phyloP scores from a whole-genome alignment of 768 basidiomycete genomes.

The Dictyophora rubrovolvata region DNA sequence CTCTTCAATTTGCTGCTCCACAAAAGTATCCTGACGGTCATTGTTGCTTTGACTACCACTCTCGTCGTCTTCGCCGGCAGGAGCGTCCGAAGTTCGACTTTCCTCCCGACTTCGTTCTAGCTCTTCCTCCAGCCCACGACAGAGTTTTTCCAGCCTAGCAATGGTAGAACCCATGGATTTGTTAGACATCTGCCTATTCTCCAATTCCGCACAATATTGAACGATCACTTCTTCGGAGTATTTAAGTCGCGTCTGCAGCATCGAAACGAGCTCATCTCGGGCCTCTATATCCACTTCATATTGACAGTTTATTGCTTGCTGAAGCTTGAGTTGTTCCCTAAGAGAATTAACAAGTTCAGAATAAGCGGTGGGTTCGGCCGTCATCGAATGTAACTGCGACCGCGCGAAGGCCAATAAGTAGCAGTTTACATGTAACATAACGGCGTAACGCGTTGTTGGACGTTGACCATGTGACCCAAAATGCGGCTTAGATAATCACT shows the following conservation, averaged over 20 bases:
- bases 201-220: conserved; percentile 32
- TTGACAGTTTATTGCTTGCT: conserved; percentile 64
- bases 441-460: too few species aligned
- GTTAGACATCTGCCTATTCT: conserved; percentile 43
- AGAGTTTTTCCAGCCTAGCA: conserved; percentile 57
- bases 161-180: conserved; percentile 70
- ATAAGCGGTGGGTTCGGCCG: background rate
- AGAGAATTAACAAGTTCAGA: conserved; percentile 56
- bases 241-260: conserved; percentile 43
- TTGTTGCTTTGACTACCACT: conserved; percentile 23
- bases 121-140: conserved; percentile 69
- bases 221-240: conserved; percentile 34
- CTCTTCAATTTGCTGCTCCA: conserved; percentile 33
- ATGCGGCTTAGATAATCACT: too few species aligned
- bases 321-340: conserved; percentile 65
- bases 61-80: conserved; percentile 32
- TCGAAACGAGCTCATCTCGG: conserved; percentile 60
- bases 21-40: conserved; percentile 38
- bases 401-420: too few species aligned
- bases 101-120: conserved; percentile 78
- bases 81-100: conserved; percentile 44
- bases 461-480: too few species aligned
- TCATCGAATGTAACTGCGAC: background rate
- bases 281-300: conserved; percentile 68
- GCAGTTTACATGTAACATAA: too few species aligned